phyloP scores from a whole-genome alignment of 371 early-diverging fungal genomes.

The Mucor sp. region DNA sequence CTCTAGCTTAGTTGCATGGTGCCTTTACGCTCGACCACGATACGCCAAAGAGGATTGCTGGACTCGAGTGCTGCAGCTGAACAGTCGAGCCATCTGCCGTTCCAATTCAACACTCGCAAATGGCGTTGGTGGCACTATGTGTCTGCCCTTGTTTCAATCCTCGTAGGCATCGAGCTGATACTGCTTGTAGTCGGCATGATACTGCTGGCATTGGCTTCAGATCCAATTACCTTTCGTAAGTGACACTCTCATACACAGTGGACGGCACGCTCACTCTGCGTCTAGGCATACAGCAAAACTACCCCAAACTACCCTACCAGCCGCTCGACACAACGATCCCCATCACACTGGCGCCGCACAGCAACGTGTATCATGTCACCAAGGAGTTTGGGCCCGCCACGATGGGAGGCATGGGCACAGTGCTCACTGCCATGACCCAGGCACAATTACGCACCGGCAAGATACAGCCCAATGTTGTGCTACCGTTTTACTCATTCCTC shows the following conservation, averaged over 20 bases:
- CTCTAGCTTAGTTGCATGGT: not conserved
- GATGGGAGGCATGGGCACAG: slow-evolving; percentile 63
- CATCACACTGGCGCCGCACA: slow-evolving; percentile 21
- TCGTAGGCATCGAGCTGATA: slow-evolving; percentile 7
- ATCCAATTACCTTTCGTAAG: slow-evolving; percentile 21
- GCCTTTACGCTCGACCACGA: not conserved
- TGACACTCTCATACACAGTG: not conserved
- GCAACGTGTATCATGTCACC: slow-evolving; percentile 61
- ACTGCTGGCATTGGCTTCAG: slow-evolving; percentile 2
- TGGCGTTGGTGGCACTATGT: slow-evolving; percentile 27
- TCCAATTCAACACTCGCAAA: not conserved
- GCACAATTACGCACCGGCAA: slow-evolving; percentile 56
- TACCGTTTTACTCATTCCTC: slow-evolving; percentile 63
- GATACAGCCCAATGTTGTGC: slow-evolving; percentile 53
- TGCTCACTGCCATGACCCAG: slow-evolving; percentile 58
- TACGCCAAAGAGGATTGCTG: slow-evolving; percentile 6
- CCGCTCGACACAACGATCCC: slow-evolving; percentile 43
- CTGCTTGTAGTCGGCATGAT: slow-evolving; percentile 3
- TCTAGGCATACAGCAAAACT: slow-evolving; percentile 16
- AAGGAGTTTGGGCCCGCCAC: slow-evolving; percentile 68
- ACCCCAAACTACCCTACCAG: slow-evolving; percentile 48
- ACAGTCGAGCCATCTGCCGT: not conserved
- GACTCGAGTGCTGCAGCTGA: not conserved
- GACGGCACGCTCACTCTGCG: not conserved
- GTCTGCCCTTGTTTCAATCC: not conserved